Evolutionary conservation across 2,329 filamentous ascomycete genomes (phyloP), one percentile per base, ranked within the genome.

Genomic region (Zymoseptoria ardabiliae): DNA sequence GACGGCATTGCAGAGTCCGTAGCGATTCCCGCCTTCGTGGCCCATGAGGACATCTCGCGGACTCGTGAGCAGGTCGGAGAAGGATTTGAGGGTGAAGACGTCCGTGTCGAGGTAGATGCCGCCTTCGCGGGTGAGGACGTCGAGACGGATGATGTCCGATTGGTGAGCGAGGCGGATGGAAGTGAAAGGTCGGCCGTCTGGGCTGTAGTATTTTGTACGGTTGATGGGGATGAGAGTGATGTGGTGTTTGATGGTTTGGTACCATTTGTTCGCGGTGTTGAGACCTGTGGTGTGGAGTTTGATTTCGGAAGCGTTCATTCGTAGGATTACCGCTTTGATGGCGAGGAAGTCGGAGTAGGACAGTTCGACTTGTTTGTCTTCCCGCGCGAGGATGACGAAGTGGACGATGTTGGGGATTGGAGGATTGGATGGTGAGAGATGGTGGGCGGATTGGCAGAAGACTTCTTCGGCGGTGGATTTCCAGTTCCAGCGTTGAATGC

Each of bases 81-180:
- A 64, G 8, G 60, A 56, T 30, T 57, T 61, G 25, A 64, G 50
- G 8, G 54, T 50, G 41, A 58, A 64, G 25, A 62, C 60, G n/a
- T 64, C 62, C 10, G 60, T 64, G 50, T 64, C 62, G 17, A 64
- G 54, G 30, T 64, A 64, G 7, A 64, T 60, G 2, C 62, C 62
- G 19, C 62, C 62, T 58, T 62, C 60, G 10, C 41, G 50, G 9
- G 50, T 35, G 28, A 64, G 51, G 30, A 64, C 55, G 17, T 41
- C 50, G 9, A 64, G 53, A 6, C 62, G 62, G 4, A 64, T 13
- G 17, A 64, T 51, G 28, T 64, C 62, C 4, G 60, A 53, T 22
- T 64, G 62, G 22, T 64, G 62, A 11, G 57, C 45, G 25, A 64
- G 50, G 8, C 23, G 21, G 20, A 60, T 25, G 2, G 58, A 41